These are phyloP conservation scores for Anacardium occidentale DNA, from an alignment of 345 rosid species.

Conservation along the genomic window DNA sequence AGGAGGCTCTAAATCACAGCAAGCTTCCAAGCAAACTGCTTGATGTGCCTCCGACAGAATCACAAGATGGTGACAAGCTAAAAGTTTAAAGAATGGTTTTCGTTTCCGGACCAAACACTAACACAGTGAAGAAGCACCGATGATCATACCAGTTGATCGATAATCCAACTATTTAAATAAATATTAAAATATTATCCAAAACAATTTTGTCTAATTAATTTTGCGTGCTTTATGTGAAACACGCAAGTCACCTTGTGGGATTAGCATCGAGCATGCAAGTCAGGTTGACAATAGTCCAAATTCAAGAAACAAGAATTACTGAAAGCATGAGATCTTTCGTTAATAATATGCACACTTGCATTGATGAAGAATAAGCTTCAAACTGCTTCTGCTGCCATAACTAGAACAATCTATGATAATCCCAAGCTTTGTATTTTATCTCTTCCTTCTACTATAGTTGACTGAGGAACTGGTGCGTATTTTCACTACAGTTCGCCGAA, in stretches of 20 bases:
- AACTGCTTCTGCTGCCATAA: constrained; percentile 21
- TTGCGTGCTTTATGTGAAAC: no score
- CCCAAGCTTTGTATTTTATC: constrained; percentile 11
- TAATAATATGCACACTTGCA: constrained; percentile 39
- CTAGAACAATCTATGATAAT: constrained; percentile 20
- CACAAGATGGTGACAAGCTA: background rate
- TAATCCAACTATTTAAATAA: no score
- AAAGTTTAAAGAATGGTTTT: background rate
- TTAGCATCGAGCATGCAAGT: no score
- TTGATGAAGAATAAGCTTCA: constrained; percentile 17
- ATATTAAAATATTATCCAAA: no score
- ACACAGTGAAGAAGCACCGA: no score
- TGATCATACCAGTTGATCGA: no score
- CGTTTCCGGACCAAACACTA: no score
- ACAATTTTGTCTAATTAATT: no score
- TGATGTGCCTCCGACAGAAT: constrained; percentile 50
- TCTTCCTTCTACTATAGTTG: constrained; percentile 5
- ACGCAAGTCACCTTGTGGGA: no score
- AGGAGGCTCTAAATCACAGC: constrained; percentile 72
- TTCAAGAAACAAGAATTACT: background rate
- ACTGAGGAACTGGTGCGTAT: constrained; percentile 6
- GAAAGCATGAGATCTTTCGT: constrained; percentile 12
- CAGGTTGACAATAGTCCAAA: no score
- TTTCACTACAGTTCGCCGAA: constrained; percentile 12
- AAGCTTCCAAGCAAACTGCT: constrained; percentile 68